phyloP scores from a whole-genome alignment of 495 filamentous ascomycete species.

The Trichoderma asperelloides region DNA sequence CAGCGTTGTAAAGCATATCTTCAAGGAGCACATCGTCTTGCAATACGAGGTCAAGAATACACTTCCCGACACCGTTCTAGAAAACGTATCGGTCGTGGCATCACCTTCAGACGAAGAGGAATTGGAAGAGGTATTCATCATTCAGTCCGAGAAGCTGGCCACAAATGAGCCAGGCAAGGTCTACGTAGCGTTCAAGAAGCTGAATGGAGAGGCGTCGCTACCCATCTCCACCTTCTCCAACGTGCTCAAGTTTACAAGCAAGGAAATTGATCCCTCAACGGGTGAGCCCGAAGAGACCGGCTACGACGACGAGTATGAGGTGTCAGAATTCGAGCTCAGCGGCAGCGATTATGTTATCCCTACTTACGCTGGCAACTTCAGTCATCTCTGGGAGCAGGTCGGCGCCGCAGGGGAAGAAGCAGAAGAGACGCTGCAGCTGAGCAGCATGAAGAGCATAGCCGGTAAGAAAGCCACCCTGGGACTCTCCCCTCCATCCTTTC shows the following conservation, averaged over 20 bases:
- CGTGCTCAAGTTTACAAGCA: slow-evolving; percentile 90
- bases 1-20: slow-evolving; percentile 87
- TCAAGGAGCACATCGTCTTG: slow-evolving; percentile 90
- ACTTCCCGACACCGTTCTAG: slow-evolving; percentile 75
- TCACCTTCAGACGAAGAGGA: slow-evolving; percentile 78
- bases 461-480: slow-evolving; percentile 47
- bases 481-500: background rate
- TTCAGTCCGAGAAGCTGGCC: slow-evolving; percentile 70
- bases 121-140: slow-evolving; percentile 83
- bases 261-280: slow-evolving; percentile 94
- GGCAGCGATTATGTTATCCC: slow-evolving; percentile 93
- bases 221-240: slow-evolving; percentile 79
- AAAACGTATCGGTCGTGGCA: slow-evolving; percentile 84
- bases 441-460: slow-evolving; percentile 81
- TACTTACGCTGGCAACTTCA: slow-evolving; percentile 88
- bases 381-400: slow-evolving; percentile 94
- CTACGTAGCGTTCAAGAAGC: slow-evolving; percentile 89
- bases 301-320: slow-evolving; percentile 96
- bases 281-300: slow-evolving; percentile 84
- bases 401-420: slow-evolving; percentile 81
- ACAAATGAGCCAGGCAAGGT: slow-evolving; percentile 83
- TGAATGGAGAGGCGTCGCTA: slow-evolving; percentile 59
- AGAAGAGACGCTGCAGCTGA: slow-evolving; percentile 84
- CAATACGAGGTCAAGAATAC: slow-evolving; percentile 99
- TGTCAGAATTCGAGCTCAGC: slow-evolving; percentile 83